Conservation (phyloP, 345 rosid genomes). For the Aquilaria yunnanensis region DNA sequence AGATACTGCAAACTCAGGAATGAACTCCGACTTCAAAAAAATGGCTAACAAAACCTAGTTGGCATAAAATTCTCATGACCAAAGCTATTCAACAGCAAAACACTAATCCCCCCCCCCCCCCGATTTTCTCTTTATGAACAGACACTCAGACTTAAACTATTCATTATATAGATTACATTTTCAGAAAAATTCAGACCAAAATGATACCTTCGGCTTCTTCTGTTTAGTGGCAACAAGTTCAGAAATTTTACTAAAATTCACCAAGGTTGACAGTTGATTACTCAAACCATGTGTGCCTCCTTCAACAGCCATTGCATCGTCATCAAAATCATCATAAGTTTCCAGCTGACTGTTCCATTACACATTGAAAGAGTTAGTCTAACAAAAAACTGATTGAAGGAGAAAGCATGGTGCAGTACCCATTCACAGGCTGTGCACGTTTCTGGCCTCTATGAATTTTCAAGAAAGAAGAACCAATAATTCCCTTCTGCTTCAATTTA, state of each 20-base stretch:
- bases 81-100: too few species aligned
- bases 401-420: slow-evolving; percentile 30
- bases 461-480: slow-evolving; percentile 32
- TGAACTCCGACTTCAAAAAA: too few species aligned
- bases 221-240: slow-evolving; percentile 41
- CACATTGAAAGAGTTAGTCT: slow-evolving; percentile 11
- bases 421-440: slow-evolving; percentile 44
- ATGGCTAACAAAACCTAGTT: too few species aligned
- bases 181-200: background rate
- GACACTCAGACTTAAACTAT: too few species aligned
- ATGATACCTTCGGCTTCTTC: slow-evolving; percentile 54
- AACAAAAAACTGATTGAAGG: slow-evolving; percentile 9
- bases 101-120: too few species aligned
- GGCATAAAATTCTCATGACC: too few species aligned
- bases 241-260: slow-evolving; percentile 37
- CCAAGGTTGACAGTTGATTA: slow-evolving; percentile 12
- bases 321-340: slow-evolving; percentile 75
- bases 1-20: too few species aligned
- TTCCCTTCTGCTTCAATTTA: slow-evolving; percentile 62
- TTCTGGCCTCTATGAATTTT: slow-evolving; percentile 46
- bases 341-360: slow-evolving; percentile 57
- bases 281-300: slow-evolving; percentile 20
- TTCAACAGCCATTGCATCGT: slow-evolving; percentile 44
- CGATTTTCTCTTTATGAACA: too few species aligned
- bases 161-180: background rate